Base-by-base conservation (phyloP, 2,329 filamentous ascomycete species). In the Cryphonectria japonica region DNA sequence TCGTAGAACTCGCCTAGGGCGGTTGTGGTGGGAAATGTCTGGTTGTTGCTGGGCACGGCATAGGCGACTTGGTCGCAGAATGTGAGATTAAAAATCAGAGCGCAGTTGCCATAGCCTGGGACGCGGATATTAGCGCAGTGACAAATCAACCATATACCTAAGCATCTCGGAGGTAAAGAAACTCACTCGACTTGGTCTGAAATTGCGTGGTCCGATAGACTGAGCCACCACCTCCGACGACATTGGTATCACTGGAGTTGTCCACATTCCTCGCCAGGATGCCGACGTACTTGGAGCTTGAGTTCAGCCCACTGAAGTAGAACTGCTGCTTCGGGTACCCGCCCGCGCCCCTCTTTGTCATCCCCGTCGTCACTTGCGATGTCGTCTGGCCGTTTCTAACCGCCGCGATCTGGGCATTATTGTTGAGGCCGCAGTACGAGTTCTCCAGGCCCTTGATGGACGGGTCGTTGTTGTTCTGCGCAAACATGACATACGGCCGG, bases 51-150 rank as follows among this genome's bases (percentile, higher is more conserved):
- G 0, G 96, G 96, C 0, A 98, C 96, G 8, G 95, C 92, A 78
- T 98, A 98, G 66, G 95, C 93, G 64, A 95, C 92, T 76, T 95
- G 89, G 75, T 91, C 88, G 82, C 96, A 99, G 80, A 98, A 97
- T 0, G 90, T 85, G n/a, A 99, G 88, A 77, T 97, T 91, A 79
- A 91, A 95, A 62, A 98, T 86, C 57, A 99, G 86, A 72, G 92
- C 91, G 80, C 96, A 99, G 77, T 95, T 97, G 72, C 89, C 88
- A 71, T 92, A 93, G 89, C 76, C 74, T 72, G 46, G 52, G 8
- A 62, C 43, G 32, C 50, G 19, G 34, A 50, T 19, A 4, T 69
- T 43, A 63, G 63, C 8, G 29, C 46, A n/a, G 32, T 8, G 22
- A 26, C n/a, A 63, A 14, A 68, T 14, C 26, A 50, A 39, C 7